Percentiles rank a stretch among this genome's conserved stretches.
Evolutionary conservation across 805 yeast species (phyloP).

Genomic region (Yarrowia bubula): DNA sequence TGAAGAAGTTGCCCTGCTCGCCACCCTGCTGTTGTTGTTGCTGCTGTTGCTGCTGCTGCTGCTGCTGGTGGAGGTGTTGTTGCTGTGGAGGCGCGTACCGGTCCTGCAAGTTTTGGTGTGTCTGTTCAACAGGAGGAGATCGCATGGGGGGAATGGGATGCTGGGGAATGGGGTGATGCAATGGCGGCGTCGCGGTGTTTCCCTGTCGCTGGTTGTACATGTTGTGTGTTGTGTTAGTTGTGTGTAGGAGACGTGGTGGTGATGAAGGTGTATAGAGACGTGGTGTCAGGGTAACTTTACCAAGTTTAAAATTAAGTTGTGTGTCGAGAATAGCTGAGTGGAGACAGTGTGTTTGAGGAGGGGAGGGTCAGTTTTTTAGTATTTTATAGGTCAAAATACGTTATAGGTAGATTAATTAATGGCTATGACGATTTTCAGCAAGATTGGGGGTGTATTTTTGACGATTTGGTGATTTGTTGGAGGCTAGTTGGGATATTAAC

Average conservation of each 20-base stretch:
- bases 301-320: too few relatives aligned
- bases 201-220: constrained; percentile 12
- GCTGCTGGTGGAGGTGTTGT: constrained; percentile 34
- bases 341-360: not conserved
- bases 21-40: constrained; percentile 31
- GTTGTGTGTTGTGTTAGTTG: not conserved
- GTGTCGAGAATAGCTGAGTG: not conserved
- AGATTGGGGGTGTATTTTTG: too few relatives aligned
- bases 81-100: constrained; percentile 33
- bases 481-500: too few relatives aligned
- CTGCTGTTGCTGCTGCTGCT: constrained; percentile 30
- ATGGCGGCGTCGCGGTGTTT: constrained; percentile 38
- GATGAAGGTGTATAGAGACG: not conserved
- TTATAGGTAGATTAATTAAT: too few relatives aligned
- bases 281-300: constrained; percentile 14
- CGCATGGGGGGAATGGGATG: constrained; percentile 44
- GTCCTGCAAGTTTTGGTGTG: constrained; percentile 28
- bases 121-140: constrained; percentile 36
- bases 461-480: too few relatives aligned
- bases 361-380: not conserved
- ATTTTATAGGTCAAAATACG: too few relatives aligned
- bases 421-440: too few relatives aligned
- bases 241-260: not conserved
- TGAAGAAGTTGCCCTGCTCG: constrained; percentile 35
- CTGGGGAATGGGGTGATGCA: constrained; percentile 48